Percentiles rank a stretch among this genome's conserved stretches.
These are phyloP conservation scores for Stephanodiscus minutulus DNA, from an alignment of 108 stramenopile species.

Conservation along the genomic window DNA sequence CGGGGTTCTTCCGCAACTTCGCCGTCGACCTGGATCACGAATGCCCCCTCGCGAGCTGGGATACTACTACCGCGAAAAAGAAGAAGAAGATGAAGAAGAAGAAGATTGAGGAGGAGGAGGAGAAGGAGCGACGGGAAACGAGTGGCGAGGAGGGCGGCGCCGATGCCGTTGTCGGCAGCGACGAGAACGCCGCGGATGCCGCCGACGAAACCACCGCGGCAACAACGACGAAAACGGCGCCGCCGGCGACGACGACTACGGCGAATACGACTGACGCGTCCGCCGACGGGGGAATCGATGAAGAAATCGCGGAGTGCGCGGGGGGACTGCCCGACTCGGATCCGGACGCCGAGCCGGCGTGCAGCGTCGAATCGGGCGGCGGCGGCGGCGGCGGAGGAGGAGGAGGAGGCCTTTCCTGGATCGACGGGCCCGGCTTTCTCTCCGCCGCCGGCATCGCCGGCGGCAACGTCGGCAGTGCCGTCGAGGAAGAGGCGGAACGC, in stretches of 20 bases:
- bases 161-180: neutral
- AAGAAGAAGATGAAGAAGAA: neutral
- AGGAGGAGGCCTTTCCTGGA: neutral
- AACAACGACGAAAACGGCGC: neutral
- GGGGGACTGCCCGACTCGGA: constrained; percentile 54
- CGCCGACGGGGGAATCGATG: neutral
- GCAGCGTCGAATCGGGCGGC: constrained; percentile 43
- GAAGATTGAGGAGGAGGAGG: neutral
- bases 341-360: constrained; percentile 54
- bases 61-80: constrained; percentile 17
- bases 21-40: constrained; percentile 78
- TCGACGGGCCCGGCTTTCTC: neutral
- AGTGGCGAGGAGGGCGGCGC: neutral
- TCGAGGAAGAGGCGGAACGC: neutral
- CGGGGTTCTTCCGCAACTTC: constrained; percentile 78
- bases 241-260: neutral
- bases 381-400: constrained; percentile 19
- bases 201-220: neutral
- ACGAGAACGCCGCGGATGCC: neutral
- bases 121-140: constrained; percentile 7
- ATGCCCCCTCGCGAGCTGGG: constrained; percentile 70
- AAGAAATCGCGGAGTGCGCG: constrained; percentile 36
- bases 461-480: neutral
- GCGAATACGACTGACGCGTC: neutral
- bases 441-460: neutral